Evolutionary conservation across 192 early-diverging fungal genomes (phyloP), one percentile per base, ranked within the genome.

Genomic region (Chytriomyces confervae): DNA sequence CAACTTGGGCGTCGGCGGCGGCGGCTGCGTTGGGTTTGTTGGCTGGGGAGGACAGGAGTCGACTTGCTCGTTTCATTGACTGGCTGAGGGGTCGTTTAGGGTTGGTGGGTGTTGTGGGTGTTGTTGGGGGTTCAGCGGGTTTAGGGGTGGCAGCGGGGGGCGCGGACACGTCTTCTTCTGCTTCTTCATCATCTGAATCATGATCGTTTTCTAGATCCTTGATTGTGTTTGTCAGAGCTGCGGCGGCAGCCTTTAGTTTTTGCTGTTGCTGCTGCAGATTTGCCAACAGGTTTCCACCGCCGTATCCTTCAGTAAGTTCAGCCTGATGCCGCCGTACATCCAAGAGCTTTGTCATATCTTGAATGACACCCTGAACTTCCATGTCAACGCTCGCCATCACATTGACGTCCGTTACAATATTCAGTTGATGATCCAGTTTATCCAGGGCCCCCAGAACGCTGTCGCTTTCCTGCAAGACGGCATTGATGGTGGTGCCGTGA

Each of bases 371-470:
- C 8, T n/a, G 16, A 7, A 74, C 36, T 61, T 74, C 72, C 29
- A 13, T 45, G 5, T 44, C 16, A 9, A 46, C 16, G 8, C 53
- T 20, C 10, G 20, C 13, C 72, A 74, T 47, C 6, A 74, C 60
- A 61, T 16, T 8, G 43, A 16, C 13, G 27, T 74, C 72, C 24
- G 8, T 48, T 18, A 74, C 24, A 44, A 74, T 27, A 8, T 8
- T 61, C 7, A 74, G 24, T n/a, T 62, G 72, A 29, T 74, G 72
- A 48, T 74, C 72, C 11, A 74, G 46, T 23, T 49, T 43, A 27
- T 74, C 72, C 44, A 74, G 50, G 8, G 72, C 72, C 4, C 72
- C 72, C 60, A 74, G 7, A 8, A 74, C 36, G 10, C 24, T 61
- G 60, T 10, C 61, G 61, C 13, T 74, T 9, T 61, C 36, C n/a